A percentile compares a stretch with the other conserved stretches of the same genome.
These are phyloP conservation scores for Dactylellina drechsleri DNA, from an alignment of 2,329 filamentous ascomycete species.

Conservation along the genomic window DNA sequence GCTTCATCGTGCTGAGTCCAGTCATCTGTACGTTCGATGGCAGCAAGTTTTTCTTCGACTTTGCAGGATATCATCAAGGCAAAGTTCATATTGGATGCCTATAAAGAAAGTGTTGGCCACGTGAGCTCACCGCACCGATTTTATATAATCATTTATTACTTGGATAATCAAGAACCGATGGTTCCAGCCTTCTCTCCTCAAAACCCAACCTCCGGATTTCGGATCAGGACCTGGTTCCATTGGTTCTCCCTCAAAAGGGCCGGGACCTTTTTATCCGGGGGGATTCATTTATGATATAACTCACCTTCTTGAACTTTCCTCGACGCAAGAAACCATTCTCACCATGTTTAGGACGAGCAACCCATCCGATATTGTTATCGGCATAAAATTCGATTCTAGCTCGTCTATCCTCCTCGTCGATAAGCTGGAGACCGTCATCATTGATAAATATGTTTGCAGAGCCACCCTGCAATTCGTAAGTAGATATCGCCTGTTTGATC, in stretches of 20 bases:
- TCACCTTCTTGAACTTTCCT: conserved; percentile 68
- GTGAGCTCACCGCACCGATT: conserved; percentile 39
- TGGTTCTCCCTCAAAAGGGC: too few relatives aligned
- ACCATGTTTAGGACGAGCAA: conserved; percentile 72
- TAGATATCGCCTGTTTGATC: conserved; percentile 79
- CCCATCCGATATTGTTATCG: conserved; percentile 76
- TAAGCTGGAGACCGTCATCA: conserved; percentile 77
- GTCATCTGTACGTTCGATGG: conserved; percentile 68
- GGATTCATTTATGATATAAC: conserved; percentile 59
- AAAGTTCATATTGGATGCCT: conserved; percentile 79
- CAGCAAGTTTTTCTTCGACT: conserved; percentile 74
- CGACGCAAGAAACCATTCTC: conserved; percentile 72
- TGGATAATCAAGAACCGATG: conserved; percentile 1
- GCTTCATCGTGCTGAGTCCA: conserved; percentile 78
- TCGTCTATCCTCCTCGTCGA: conserved; percentile 71
- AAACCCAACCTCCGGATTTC: neutral
- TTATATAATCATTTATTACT: conserved; percentile 1
- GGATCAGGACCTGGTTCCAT: neutral
- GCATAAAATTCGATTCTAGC: conserved; percentile 75
- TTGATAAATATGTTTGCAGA: conserved; percentile 81
- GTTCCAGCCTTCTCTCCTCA: neutral
- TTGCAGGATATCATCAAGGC: conserved; percentile 74
- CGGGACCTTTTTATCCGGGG: too few relatives aligned
- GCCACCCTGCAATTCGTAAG: conserved; percentile 80
- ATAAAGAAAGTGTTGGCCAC: conserved; percentile 61